Base-by-base conservation (phyloP, 2,329 filamentous ascomycete genomes). In the Colletotrichum phormii region DNA sequence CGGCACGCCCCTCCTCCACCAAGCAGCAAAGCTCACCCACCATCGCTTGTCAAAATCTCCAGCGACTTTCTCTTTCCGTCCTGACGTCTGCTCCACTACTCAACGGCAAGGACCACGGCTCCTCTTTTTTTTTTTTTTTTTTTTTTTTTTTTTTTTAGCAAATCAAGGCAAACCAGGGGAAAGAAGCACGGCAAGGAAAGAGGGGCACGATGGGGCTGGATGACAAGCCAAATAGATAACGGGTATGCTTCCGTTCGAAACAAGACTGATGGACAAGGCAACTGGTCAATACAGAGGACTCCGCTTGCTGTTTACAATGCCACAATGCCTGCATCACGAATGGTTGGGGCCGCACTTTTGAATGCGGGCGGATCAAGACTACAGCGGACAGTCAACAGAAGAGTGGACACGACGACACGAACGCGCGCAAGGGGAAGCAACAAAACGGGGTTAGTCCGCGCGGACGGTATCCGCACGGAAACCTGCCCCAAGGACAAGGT, bases 281-380 rank as follows among this genome's bases (percentile, higher is more conserved):
- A 26, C 26, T 26, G 35, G 35, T 12, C 35, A 37, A 12, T 11
- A 37, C 3, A 37, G 15, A 9, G 35, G 42, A n/a, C 64, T 72
- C 70, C 70, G 66, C 70, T 60, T 29, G 13, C 26, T 72, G 70
- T 60, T 70, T 64, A 72, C 66, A 46, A 72, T 70, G 66, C 54
- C 65, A 72, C 66, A 46, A 72, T 70, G 66, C 60, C 65, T 55
- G 65, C 66, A 29, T 72, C 54, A 55, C 70, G 53, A 72, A 69
- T 72, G 70, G 66, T 31, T 70, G 31, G 29, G 24, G 22, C 24
- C 58, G 69, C 61, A 46, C 26, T 54, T 54, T 64, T 33, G 59
- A 22, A 64, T 51, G 57, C 29, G 53, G 29, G 63, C 59, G 65
- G 51, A 59, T 65, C 69, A 68, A 72, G 69, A 64, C 58, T 69